Percentiles rank a stretch among this genome's conserved stretches.
Conservation (phyloP, 2,329 filamentous ascomycete species). For the Fragosphaeria purpurea region DNA sequence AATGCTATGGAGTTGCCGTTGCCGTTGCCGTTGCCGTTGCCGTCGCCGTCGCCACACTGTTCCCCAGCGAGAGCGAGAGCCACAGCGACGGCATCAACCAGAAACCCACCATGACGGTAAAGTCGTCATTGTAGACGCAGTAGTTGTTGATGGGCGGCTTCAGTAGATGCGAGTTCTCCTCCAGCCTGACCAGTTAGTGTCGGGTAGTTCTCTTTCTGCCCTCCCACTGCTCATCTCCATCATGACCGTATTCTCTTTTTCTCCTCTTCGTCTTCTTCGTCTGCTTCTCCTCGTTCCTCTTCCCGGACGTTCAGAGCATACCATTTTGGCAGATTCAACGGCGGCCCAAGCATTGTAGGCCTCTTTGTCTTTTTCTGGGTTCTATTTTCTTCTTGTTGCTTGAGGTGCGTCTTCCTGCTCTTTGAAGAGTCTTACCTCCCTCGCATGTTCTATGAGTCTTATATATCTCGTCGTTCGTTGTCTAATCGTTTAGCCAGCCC, state of each 20-base stretch:
- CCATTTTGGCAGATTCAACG: constrained; percentile 50
- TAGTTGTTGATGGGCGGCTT: constrained; percentile 96
- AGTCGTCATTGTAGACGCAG: constrained; percentile 80
- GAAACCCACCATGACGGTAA: constrained; percentile 64
- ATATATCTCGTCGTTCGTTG: neutral
- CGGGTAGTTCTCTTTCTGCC: neutral
- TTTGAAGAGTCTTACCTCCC: neutral
- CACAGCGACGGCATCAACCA: neutral
- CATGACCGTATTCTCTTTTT: neutral
- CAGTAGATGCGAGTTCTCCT: constrained; percentile 83
- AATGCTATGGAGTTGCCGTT: no score
- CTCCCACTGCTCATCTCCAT: neutral
- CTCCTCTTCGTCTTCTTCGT: no score
- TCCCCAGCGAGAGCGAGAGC: neutral
- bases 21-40: no score
- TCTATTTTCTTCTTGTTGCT: neutral
- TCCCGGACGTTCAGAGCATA: no score
- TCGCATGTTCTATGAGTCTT: neutral
- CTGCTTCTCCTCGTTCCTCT: constrained; percentile 17
- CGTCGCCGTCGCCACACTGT: no score
- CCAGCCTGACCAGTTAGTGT: constrained; percentile 49
- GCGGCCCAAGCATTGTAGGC: constrained; percentile 34
- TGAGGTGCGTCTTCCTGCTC: neutral
- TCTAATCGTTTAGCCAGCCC: neutral
- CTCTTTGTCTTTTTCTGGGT: neutral